These are phyloP conservation scores for Penicillium desertorum DNA, from an alignment of 495 filamentous ascomycete species.

Conservation along the genomic window DNA sequence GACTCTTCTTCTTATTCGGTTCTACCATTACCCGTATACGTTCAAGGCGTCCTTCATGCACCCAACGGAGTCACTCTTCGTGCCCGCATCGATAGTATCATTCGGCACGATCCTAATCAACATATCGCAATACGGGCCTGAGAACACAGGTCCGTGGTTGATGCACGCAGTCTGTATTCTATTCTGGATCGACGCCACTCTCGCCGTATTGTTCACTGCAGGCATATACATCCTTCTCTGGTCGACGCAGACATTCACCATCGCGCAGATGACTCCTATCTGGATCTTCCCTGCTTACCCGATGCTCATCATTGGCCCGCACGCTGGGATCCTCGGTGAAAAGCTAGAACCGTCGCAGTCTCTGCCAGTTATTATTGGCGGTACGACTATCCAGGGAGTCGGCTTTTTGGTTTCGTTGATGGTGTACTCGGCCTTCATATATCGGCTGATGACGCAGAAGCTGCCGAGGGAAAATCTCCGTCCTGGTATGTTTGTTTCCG, in stretches of 20 bases:
- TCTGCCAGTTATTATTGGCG: slow-evolving; percentile 67
- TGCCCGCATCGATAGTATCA: slow-evolving; percentile 68
- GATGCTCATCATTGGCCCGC: slow-evolving; percentile 74
- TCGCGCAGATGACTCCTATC: slow-evolving; percentile 83
- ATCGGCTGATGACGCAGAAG: slow-evolving; percentile 89
- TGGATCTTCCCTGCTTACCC: slow-evolving; percentile 94
- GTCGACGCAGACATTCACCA: slow-evolving; percentile 74
- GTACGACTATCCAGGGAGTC: slow-evolving; percentile 74
- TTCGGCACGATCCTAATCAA: slow-evolving; percentile 78
- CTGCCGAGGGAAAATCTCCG: slow-evolving; percentile 72
- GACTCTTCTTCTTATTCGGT: slow-evolving; percentile 64
- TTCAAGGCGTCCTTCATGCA: slow-evolving; percentile 72
- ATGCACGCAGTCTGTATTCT: slow-evolving; percentile 57
- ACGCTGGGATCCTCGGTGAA: slow-evolving; percentile 64
- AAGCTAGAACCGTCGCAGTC: slow-evolving; percentile 46
- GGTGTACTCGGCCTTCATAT: slow-evolving; percentile 84
- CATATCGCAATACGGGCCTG: slow-evolving; percentile 73
- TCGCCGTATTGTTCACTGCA: slow-evolving; percentile 63
- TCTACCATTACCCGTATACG: slow-evolving; percentile 67
- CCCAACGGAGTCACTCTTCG: slow-evolving; percentile 77
- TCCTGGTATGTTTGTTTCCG: slow-evolving; percentile 82
- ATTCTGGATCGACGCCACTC: slow-evolving; percentile 71
- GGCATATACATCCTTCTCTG: slow-evolving; percentile 74
- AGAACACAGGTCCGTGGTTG: slow-evolving; percentile 67
- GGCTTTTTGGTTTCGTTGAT: slow-evolving; percentile 83